phyloP scores from a whole-genome alignment of 192 early-diverging fungal species.

The Powellomyces hirtus region DNA sequence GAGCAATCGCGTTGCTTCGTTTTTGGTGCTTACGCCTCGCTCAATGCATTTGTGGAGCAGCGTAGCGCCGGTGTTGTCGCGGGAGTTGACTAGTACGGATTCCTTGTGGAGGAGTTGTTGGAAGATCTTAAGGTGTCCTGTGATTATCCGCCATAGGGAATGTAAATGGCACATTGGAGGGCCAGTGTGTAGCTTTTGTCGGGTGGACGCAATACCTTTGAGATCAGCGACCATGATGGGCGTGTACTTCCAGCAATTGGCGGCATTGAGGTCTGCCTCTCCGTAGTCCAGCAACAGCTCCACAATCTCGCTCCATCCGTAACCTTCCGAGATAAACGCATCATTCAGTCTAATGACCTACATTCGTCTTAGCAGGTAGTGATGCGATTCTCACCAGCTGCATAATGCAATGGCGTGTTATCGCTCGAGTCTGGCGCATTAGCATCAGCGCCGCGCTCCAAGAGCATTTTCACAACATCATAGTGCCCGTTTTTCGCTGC shows the following conservation, averaged over 20 bases:
- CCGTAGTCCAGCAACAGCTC: conserved; percentile 44
- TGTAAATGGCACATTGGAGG: not conserved
- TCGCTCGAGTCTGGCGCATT: conserved; percentile 41
- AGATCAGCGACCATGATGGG: conserved; percentile 51
- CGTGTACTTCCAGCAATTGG: conserved; percentile 51
- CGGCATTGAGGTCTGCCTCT: conserved; percentile 31
- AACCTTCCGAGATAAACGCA: no score
- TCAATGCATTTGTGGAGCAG: conserved; percentile 42
- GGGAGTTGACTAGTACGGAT: conserved; percentile 44
- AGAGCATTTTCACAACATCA: conserved; percentile 37
- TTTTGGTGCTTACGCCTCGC: not conserved
- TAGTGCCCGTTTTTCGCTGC: conserved; percentile 42
- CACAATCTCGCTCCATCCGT: conserved; percentile 39
- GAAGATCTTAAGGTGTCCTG: conserved; percentile 43
- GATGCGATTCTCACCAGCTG: conserved; percentile 23
- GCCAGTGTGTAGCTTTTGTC: not conserved
- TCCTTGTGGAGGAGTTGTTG: conserved; percentile 33
- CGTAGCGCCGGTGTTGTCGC: conserved; percentile 44
- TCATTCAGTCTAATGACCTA: no score
- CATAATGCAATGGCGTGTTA: conserved; percentile 53
- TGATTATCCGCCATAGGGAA: not conserved
- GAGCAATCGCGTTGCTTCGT: conserved; percentile 32
- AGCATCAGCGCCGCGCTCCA: conserved; percentile 44
- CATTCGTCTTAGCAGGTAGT: no score
- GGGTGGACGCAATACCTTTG: conserved; percentile 30